Evolutionary conservation across 2,329 filamentous ascomycete species (phyloP), one percentile per base, ranked within the genome.

Genomic region (Coccinonectria pachysandricola): DNA sequence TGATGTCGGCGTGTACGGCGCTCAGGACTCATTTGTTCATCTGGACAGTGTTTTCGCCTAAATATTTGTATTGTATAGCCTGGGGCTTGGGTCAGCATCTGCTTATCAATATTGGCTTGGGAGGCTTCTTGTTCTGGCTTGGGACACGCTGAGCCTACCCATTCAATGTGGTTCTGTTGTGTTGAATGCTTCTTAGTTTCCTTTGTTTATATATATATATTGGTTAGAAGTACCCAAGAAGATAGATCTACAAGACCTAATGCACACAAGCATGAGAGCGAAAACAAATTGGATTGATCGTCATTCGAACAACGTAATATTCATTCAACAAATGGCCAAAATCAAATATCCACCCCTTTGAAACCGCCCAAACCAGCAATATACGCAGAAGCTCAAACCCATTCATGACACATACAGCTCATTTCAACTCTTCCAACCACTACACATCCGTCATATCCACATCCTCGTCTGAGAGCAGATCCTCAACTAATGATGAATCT

Each of bases 21-120:
- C 54, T 98, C 48, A 65, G 88, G 40, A 85, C 83, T 15, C 91
- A 98, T 63, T 55, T 98, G 31, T 98, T 98, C 51, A 87, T 98
- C 35, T 98, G 91, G 91, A 96, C 88, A 1, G 91, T 98, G 8
- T 98, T 98, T 54, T 93, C 84, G 38, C 91, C 91, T 0, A 98
- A 96, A 55, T 96, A 87, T 53, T 59, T 98, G 40, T 98, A 93
- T 52, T 82, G 76, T 37, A 79, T 91, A 65, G 85, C 80, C 9
- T 98, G 91, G 92, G 75, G 71, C 36, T 48, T 88, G 23, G 82
- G 73, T 6, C 84, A 87, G 60, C 88, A 98, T 68, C 50, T 87
- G 34, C 49, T 69, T 19, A 62, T 88, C 21, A 86, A 88, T 51
- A 43, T 87, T 17, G 60, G 69, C 5, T 40, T 79, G 21, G 75